phyloP scores from a whole-genome alignment of 2,329 filamentous ascomycete species.

The Ambrosiella beaveri region DNA sequence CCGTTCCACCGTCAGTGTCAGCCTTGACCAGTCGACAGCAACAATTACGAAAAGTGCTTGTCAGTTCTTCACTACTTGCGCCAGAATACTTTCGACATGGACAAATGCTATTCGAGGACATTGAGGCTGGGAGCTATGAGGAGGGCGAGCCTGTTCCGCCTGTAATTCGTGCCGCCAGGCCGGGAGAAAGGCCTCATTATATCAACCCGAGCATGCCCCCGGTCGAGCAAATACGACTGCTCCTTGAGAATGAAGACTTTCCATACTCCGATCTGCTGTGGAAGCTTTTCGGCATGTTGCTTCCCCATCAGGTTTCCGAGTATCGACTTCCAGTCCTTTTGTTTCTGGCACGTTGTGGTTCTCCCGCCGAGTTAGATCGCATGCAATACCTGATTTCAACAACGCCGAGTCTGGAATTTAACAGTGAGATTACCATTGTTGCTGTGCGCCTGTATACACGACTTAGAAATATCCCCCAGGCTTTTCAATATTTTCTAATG shows the following conservation, averaged over 20 bases:
- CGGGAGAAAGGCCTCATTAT: slow-evolving; percentile 10
- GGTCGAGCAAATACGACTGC: background rate
- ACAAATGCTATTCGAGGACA: background rate
- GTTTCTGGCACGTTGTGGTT: slow-evolving; percentile 11
- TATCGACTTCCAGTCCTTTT: slow-evolving; percentile 6
- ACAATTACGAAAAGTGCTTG: background rate
- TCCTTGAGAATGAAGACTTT: slow-evolving; percentile 11
- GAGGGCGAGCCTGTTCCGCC: background rate
- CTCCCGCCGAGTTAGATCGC: slow-evolving; percentile 10
- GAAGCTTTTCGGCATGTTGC: slow-evolving; percentile 5
- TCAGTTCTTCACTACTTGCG: background rate
- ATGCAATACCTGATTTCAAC: slow-evolving; percentile 11
- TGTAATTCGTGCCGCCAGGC: slow-evolving; percentile 4
- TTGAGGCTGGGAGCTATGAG: slow-evolving; percentile 3
- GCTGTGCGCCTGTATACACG: slow-evolving; percentile 12
- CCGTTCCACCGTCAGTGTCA: background rate
- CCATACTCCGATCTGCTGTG: slow-evolving; percentile 10
- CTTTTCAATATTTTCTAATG: slow-evolving; percentile 10
- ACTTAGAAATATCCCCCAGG: slow-evolving; percentile 10
- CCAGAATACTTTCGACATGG: background rate
- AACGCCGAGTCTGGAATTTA: slow-evolving; percentile 8
- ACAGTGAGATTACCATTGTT: slow-evolving; percentile 8
- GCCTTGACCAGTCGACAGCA: background rate
- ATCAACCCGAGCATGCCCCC: slow-evolving; percentile 1
- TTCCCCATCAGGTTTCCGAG: background rate